A percentile compares a stretch with the other conserved stretches of the same genome.
Conservation (phyloP, 768 basidiomycete species). For the Lactifluus pinguis region DNA sequence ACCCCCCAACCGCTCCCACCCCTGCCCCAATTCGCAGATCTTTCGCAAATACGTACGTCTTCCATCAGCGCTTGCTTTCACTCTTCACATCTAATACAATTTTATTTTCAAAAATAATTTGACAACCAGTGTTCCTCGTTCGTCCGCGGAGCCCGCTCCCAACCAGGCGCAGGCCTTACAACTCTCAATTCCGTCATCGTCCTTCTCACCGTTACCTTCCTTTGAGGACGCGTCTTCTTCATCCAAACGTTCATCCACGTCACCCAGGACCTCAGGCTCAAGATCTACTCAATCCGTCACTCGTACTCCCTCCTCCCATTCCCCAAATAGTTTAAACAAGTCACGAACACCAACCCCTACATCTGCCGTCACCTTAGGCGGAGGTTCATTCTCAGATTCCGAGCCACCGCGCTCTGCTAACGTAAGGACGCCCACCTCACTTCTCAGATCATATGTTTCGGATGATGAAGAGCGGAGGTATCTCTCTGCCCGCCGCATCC, state of each 20-base stretch:
- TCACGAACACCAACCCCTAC: slow-evolving; percentile 16
- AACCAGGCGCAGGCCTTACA: background rate
- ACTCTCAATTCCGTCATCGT: slow-evolving; percentile 4
- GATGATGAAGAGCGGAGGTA: slow-evolving; percentile 14
- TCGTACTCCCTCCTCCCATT: slow-evolving; percentile 1
- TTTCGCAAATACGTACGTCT: slow-evolving; percentile 2
- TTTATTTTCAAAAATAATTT: background rate
- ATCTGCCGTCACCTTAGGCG: slow-evolving; percentile 3
- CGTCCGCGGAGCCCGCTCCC: background rate
- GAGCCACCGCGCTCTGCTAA: slow-evolving; percentile 6
- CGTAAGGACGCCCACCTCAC: background rate
- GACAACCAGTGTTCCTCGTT: background rate
- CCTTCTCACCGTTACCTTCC: background rate
- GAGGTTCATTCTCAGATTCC: slow-evolving; percentile 14
- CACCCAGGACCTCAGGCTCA: slow-evolving; percentile 5
- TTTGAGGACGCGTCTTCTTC: slow-evolving; percentile 11
- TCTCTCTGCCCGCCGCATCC: slow-evolving; percentile 11
- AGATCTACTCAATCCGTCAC: slow-evolving; percentile 4
- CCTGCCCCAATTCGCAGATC: background rate
- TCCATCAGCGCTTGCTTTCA: background rate
- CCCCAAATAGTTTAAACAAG: slow-evolving; percentile 1
- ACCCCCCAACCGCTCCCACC: background rate
- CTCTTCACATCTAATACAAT: background rate
- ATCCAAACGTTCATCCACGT: slow-evolving; percentile 8
- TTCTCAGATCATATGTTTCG: slow-evolving; percentile 12